phyloP scores from a whole-genome alignment of 805 yeast genomes.

The Candida krabiensis region DNA sequence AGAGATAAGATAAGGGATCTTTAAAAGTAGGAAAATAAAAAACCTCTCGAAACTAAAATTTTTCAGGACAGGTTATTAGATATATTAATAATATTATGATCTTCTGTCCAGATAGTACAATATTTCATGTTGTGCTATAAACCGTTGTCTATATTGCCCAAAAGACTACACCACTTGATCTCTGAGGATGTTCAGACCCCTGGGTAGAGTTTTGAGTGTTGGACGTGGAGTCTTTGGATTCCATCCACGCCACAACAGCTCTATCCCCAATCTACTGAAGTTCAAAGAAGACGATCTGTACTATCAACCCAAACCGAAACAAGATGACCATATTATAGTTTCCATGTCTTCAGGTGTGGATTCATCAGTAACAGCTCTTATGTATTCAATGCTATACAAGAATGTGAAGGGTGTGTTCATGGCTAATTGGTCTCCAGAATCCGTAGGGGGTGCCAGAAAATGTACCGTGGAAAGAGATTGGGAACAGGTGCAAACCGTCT shows the following conservation, averaged over 20 bases:
- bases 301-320: constrained; percentile 45
- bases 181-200: too few species aligned
- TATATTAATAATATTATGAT: too few species aligned
- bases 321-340: constrained; percentile 63
- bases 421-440: constrained; percentile 78
- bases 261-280: background rate
- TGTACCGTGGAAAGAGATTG: constrained; percentile 83
- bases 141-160: too few species aligned
- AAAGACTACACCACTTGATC: too few species aligned
- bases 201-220: too few species aligned
- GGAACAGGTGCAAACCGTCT: constrained; percentile 74
- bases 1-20: too few species aligned
- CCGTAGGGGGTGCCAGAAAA: constrained; percentile 31
- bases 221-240: too few species aligned
- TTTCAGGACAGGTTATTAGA: too few species aligned
- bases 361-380: constrained; percentile 78
- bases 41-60: too few species aligned
- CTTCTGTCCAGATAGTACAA: too few species aligned
- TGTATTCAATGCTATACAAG: constrained; percentile 49
- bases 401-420: constrained; percentile 83
- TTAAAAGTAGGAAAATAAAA: too few species aligned
- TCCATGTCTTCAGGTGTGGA: constrained; percentile 99
- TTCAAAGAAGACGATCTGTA: constrained; percentile 15
- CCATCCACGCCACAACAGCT: background rate
- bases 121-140: too few species aligned